These are phyloP conservation scores for Crithidia expoeki DNA, from an alignment of 208 protist genomes.

Conservation along the genomic window DNA sequence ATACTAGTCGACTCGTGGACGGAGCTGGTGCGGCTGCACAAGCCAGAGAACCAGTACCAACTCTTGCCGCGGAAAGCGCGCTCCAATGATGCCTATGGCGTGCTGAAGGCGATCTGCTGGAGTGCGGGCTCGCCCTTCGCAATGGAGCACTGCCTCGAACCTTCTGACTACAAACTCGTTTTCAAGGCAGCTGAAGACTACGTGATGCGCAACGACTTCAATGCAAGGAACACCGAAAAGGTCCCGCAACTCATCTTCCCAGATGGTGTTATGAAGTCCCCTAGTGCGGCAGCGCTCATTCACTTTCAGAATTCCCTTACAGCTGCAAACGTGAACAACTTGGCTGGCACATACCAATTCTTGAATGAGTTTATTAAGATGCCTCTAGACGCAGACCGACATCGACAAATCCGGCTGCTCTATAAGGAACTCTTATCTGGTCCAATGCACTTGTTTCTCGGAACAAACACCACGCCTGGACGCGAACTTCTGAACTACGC, in stretches of 20 bases:
- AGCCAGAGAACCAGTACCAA: conserved; percentile 81
- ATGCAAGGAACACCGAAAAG: conserved; percentile 69
- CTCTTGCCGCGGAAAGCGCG: conserved; percentile 78
- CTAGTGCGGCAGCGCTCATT: conserved; percentile 65
- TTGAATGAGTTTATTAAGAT: conserved; percentile 63
- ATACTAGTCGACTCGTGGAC: conserved; percentile 77
- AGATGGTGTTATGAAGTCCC: conserved; percentile 76
- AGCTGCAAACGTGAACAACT: conserved; percentile 60
- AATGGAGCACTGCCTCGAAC: conserved; percentile 87
- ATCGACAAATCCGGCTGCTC: conserved; percentile 71
- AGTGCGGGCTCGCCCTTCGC: conserved; percentile 83
- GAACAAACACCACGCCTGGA: conserved; percentile 60
- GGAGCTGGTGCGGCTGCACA: conserved; percentile 74
- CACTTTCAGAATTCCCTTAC: conserved; percentile 63
- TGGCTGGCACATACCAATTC: conserved; percentile 71
- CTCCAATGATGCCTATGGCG: conserved; percentile 73
- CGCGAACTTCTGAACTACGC: conserved; percentile 83
- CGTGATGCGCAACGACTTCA: conserved; percentile 79
- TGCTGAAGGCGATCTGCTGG: conserved; percentile 75
- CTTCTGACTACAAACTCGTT: conserved; percentile 86
- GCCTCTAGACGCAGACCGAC: conserved; percentile 77
- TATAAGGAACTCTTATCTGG: conserved; percentile 60
- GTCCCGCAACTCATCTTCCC: conserved; percentile 74
- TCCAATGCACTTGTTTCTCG: conserved; percentile 78
- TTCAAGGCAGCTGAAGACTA: conserved; percentile 74